A percentile compares a stretch with the other conserved stretches of the same genome.
phyloP scores from a whole-genome alignment of 768 basidiomycete species.

The Sporobolomyces pararoseus region DNA sequence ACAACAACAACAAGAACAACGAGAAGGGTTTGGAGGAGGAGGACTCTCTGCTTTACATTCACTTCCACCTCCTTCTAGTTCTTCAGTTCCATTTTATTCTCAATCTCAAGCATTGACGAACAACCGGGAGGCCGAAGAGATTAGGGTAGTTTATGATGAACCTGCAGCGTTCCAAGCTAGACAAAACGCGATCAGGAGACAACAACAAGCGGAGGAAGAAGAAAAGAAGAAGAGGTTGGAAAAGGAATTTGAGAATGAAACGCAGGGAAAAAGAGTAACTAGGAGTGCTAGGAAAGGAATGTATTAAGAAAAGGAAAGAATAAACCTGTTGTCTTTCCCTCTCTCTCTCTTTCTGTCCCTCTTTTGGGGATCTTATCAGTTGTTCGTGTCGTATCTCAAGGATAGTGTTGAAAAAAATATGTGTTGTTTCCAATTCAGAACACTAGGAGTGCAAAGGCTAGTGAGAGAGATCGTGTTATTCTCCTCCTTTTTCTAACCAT shows the following conservation, averaged over 20 bases:
- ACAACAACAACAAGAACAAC: background rate
- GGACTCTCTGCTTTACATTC: too few relatives aligned
- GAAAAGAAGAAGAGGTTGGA: background rate
- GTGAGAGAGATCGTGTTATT: too few relatives aligned
- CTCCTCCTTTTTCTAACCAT: conserved; percentile 38
- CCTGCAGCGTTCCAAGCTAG: conserved; percentile 2
- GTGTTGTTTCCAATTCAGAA: too few relatives aligned
- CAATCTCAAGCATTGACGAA: background rate
- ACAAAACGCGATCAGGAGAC: background rate
- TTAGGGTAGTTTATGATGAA: background rate
- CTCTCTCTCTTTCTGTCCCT: background rate
- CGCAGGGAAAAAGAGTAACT: background rate
- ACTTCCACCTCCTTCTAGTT: too few relatives aligned
- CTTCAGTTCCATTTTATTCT: too few relatives aligned
- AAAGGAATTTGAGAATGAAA: background rate
- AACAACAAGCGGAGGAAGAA: background rate
- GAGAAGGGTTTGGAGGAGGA: too few relatives aligned
- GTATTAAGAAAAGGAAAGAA: too few relatives aligned
- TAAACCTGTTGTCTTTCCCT: too few relatives aligned
- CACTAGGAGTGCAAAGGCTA: too few relatives aligned
- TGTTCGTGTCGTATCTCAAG: background rate
- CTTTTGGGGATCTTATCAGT: background rate
- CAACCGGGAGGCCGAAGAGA: background rate
- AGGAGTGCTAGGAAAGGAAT: conserved; percentile 12
- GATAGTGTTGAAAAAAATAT: too few relatives aligned